Evolutionary conservation across 2,329 filamentous ascomycete genomes (phyloP).

Genomic region (Ophiostoma perfectum): DNA sequence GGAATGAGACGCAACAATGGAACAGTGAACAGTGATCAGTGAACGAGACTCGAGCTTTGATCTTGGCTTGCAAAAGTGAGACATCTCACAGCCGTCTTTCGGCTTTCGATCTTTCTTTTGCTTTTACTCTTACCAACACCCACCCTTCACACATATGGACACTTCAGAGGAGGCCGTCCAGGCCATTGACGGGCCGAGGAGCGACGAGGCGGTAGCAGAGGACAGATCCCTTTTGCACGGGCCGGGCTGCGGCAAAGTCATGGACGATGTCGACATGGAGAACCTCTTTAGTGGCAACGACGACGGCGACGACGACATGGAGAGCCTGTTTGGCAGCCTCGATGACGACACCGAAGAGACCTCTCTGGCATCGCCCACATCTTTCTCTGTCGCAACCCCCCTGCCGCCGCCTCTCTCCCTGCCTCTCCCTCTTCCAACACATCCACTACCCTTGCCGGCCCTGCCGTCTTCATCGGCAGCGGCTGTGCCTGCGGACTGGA

Average conservation of each 20-base stretch:
- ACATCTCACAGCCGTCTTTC: constrained; percentile 2
- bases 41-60: not conserved
- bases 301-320: constrained; percentile 16
- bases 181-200: not conserved
- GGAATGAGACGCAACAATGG: constrained; percentile 9
- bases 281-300: constrained; percentile 7
- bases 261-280: not conserved
- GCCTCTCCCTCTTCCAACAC: not conserved
- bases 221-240: not conserved
- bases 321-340: constrained; percentile 19
- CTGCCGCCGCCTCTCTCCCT: not conserved
- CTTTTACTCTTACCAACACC: not conserved
- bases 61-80: not conserved
- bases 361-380: not conserved
- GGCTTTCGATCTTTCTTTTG: not conserved
- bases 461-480: constrained; percentile 5
- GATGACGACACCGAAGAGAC: constrained; percentile 9
- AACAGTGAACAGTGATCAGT: constrained; percentile 2
- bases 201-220: not conserved
- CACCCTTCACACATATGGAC: not conserved
- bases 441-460: constrained; percentile 8
- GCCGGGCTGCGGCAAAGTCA: not conserved
- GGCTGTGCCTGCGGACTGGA: constrained; percentile 10
- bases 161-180: not conserved
- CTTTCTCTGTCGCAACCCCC: not conserved